These are phyloP conservation scores for Paramecium sexaurelia DNA, from an alignment of 73 alveolate species.

Conservation along the genomic window DNA sequence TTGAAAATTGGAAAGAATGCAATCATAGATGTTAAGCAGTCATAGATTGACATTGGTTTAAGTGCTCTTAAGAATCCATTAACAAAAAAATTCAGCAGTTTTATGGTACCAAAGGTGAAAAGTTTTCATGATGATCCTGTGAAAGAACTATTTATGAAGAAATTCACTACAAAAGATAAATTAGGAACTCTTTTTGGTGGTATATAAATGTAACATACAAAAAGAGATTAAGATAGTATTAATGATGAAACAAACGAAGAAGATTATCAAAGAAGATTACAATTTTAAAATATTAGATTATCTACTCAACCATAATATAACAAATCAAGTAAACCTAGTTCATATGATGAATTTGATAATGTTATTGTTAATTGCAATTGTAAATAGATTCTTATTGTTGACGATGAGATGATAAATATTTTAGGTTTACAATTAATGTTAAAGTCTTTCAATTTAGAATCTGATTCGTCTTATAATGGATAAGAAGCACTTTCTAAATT, in stretches of 20 bases:
- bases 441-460: neutral
- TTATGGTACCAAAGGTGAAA: neutral
- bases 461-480: slow-evolving; percentile 40
- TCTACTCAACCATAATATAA: neutral
- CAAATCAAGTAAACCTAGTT: neutral
- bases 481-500: neutral
- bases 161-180: neutral
- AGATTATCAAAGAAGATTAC: neutral
- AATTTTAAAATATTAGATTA: neutral
- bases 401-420: slow-evolving; percentile 41
- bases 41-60: neutral
- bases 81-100: neutral
- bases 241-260: neutral
- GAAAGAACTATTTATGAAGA: neutral
- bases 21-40: neutral
- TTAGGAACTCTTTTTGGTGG: neutral
- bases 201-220: neutral
- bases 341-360: neutral
- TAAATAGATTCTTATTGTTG: neutral
- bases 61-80: neutral
- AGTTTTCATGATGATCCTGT: neutral
- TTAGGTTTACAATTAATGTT: neutral
- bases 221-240: neutral
- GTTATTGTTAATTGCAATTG: neutral
- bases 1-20: neutral